Percentiles rank a stretch among this genome's conserved stretches.
Evolutionary conservation across 2,329 filamentous ascomycete genomes (phyloP).

Genomic region (Cytospora schulzeri): DNA sequence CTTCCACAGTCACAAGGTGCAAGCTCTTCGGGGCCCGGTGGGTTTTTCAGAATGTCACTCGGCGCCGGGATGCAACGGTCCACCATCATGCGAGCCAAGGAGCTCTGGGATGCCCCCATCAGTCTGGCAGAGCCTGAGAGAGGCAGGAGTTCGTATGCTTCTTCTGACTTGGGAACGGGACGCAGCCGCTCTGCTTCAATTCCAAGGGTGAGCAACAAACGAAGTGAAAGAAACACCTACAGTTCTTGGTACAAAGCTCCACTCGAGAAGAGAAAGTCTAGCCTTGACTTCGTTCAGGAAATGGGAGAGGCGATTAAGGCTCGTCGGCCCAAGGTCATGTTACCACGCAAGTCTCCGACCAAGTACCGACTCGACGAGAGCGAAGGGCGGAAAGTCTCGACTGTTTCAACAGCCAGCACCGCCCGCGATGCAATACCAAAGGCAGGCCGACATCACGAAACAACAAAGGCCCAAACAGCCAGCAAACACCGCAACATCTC

Average conservation of each 20-base stretch:
- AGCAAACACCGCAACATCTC: constrained; percentile 31
- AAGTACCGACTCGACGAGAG: background rate
- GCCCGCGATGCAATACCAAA: background rate
- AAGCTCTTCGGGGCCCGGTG: constrained; percentile 1
- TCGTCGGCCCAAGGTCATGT: constrained; percentile 4
- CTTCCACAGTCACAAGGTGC: background rate
- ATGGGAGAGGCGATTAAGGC: constrained; percentile 21
- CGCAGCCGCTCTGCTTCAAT: background rate
- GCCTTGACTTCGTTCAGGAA: constrained; percentile 23
- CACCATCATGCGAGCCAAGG: constrained; percentile 5
- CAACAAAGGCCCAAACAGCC: background rate
- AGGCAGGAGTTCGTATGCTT: background rate
- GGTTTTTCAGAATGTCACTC: constrained; percentile 20
- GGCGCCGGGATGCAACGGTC: constrained; percentile 14
- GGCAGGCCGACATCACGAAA: background rate
- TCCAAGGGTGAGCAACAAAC: background rate
- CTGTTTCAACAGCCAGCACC: background rate
- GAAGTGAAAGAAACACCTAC: background rate
- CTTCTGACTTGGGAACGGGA: background rate
- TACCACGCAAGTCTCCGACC: background rate
- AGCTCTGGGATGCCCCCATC: background rate
- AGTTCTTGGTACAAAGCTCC: background rate
- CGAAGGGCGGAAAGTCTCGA: background rate
- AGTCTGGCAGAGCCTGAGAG: background rate
- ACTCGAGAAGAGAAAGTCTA: constrained; percentile 2